Evolutionary conservation across 495 filamentous ascomycete species (phyloP).

Genomic region (Astrothelium subdiscretum): DNA sequence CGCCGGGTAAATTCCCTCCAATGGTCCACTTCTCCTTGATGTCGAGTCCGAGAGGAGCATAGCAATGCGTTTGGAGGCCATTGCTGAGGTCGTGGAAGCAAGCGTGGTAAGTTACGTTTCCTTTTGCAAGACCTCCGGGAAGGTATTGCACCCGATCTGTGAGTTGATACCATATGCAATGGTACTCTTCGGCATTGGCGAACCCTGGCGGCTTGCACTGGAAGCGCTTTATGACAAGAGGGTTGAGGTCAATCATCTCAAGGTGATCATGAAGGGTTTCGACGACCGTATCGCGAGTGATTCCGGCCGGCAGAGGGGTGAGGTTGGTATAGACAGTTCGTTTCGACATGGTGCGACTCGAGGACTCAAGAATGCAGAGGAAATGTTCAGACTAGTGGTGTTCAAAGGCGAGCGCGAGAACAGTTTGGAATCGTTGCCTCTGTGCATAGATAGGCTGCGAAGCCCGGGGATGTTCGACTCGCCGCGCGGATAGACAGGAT

Average conservation of each 20-base stretch:
- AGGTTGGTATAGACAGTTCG: slow-evolving; percentile 53
- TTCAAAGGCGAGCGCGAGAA: neutral
- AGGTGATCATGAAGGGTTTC: slow-evolving; percentile 58
- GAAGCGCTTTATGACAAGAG: slow-evolving; percentile 58
- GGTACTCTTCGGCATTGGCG: slow-evolving; percentile 52
- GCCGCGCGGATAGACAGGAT: neutral
- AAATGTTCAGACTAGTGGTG: neutral
- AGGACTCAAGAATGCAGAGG: neutral
- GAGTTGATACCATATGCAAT: slow-evolving; percentile 60
- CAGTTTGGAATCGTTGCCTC: neutral
- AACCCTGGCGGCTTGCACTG: slow-evolving; percentile 49
- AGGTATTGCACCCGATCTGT: slow-evolving; percentile 64
- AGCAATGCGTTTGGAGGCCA: slow-evolving; percentile 64
- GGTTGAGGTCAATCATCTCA: slow-evolving; percentile 74
- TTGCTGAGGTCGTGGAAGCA: slow-evolving; percentile 59
- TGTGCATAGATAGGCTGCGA: neutral
- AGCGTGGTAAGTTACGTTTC: slow-evolving; percentile 61
- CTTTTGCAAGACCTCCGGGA: slow-evolving; percentile 49
- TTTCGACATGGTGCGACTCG: slow-evolving; percentile 32
- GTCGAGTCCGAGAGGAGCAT: slow-evolving; percentile 56
- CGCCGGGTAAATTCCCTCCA: slow-evolving; percentile 51
- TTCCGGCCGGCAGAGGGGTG: slow-evolving; percentile 55
- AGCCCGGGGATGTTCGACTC: neutral
- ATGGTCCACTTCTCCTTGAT: slow-evolving; percentile 59
- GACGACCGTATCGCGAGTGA: slow-evolving; percentile 55